Conservation (phyloP, 1,284 basidiomycete species). For the Ceratobasidium sp. region DNA sequence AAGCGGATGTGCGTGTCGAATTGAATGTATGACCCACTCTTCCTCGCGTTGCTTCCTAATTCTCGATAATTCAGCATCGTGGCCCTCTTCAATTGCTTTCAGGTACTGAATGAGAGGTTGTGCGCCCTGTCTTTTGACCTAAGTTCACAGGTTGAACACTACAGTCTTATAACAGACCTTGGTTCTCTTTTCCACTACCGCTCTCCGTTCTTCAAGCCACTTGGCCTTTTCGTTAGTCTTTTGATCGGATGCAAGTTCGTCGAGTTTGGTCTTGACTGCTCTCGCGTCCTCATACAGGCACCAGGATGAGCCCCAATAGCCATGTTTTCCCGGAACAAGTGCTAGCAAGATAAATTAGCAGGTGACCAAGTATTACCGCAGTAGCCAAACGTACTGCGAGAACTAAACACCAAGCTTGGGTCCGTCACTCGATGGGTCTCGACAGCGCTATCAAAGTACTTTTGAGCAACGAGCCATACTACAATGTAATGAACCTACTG, state of each 20-base stretch:
- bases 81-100: neutral
- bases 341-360: neutral
- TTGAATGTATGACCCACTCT: neutral
- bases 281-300: slow-evolving; percentile 20
- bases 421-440: neutral
- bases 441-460: neutral
- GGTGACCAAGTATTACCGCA: neutral
- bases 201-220: neutral
- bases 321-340: neutral
- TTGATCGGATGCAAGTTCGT: neutral
- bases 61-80: neutral
- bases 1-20: neutral
- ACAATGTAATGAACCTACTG: neutral
- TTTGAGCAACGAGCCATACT: too few relatives aligned
- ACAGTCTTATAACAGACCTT: neutral
- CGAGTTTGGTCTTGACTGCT: slow-evolving; percentile 22
- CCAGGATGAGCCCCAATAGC: neutral
- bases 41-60: neutral
- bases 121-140: neutral
- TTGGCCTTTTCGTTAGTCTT: neutral
- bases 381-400: neutral
- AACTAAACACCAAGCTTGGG: neutral
- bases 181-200: neutral
- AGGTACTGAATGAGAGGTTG: neutral
- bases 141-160: neutral